Evolutionary conservation across 805 yeast species (phyloP).

Genomic region (Hanseniaspora guilliermondii): DNA sequence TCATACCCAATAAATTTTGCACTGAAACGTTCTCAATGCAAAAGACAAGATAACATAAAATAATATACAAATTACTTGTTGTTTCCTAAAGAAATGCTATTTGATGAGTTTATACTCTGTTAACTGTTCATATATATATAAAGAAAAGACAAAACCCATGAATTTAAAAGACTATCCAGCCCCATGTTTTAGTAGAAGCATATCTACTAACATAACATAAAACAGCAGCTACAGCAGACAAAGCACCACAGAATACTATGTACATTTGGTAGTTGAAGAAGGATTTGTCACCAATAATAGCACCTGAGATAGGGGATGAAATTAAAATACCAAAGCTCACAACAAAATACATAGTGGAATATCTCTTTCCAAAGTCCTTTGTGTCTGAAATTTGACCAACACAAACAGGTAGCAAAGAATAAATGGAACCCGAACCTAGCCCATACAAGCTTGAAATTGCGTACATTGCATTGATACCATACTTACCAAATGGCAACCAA

Average conservation of each 20-base stretch:
- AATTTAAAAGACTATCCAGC: conserved; percentile 10
- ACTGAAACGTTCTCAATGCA: neutral
- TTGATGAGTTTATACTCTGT: no score
- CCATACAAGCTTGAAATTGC: conserved; percentile 38
- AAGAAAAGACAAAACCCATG: neutral
- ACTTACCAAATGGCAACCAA: conserved; percentile 30
- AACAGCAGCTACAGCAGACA: conserved; percentile 30
- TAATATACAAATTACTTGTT: neutral
- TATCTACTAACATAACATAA: conserved; percentile 36
- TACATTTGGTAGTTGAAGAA: conserved; percentile 29
- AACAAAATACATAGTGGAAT: conserved; percentile 41
- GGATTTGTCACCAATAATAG: conserved; percentile 30
- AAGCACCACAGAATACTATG: conserved; percentile 29
- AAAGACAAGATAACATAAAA: neutral
- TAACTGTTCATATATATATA: neutral
- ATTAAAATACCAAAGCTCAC: conserved; percentile 37
- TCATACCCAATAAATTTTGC: conserved; percentile 7
- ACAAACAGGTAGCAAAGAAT: conserved; percentile 41
- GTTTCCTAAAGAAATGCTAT: neutral
- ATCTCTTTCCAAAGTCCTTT: conserved; percentile 38
- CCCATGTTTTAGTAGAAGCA: conserved; percentile 23
- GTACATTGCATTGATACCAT: conserved; percentile 22
- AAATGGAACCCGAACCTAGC: conserved; percentile 37
- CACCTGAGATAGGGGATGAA: conserved; percentile 36
- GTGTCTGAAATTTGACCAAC: conserved; percentile 41